Evolutionary conservation across 768 basidiomycete genomes (phyloP).

Genomic region (Rhizopogon roseolus): DNA sequence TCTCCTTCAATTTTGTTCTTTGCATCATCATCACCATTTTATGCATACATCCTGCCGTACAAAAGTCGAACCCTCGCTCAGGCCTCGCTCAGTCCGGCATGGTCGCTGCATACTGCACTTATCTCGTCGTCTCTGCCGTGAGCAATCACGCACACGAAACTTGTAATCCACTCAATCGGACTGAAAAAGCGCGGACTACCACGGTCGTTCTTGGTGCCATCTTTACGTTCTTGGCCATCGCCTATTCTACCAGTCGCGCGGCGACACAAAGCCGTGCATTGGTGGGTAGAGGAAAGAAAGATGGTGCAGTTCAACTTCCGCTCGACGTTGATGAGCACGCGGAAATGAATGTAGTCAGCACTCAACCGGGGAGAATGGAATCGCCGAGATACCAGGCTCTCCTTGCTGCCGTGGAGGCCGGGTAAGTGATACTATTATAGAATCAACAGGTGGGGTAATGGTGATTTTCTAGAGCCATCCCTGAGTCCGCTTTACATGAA

Average conservation of each 20-base stretch:
- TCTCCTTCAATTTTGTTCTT: constrained; percentile 86
- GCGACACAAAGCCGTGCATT: constrained; percentile 93
- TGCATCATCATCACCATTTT: constrained; percentile 75
- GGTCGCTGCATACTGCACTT: constrained; percentile 98
- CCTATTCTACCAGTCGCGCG: constrained; percentile 93
- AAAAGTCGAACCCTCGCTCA: constrained; percentile 90
- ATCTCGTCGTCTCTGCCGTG: constrained; percentile 90
- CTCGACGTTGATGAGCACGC: constrained; percentile 53
- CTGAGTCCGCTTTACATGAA: constrained; percentile 82
- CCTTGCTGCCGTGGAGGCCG: constrained; percentile 93
- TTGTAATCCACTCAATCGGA: constrained; percentile 86
- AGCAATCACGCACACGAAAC: constrained; percentile 82
- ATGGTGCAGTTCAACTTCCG: constrained; percentile 59
- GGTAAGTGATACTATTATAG: constrained; percentile 41
- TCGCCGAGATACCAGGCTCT: constrained; percentile 91
- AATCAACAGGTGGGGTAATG: background rate
- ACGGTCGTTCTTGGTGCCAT: constrained; percentile 86
- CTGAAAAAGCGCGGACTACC: constrained; percentile 70
- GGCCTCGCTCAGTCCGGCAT: constrained; percentile 94
- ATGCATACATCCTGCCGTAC: constrained; percentile 80
- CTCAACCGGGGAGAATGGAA: constrained; percentile 80
- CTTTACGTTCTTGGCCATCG: constrained; percentile 97
- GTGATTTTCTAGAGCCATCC: constrained; percentile 62
- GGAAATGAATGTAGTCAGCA: constrained; percentile 72
- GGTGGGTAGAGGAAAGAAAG: constrained; percentile 66